Evolutionary conservation across 257 asterid species (phyloP).

Genomic region (Vinca minor): DNA sequence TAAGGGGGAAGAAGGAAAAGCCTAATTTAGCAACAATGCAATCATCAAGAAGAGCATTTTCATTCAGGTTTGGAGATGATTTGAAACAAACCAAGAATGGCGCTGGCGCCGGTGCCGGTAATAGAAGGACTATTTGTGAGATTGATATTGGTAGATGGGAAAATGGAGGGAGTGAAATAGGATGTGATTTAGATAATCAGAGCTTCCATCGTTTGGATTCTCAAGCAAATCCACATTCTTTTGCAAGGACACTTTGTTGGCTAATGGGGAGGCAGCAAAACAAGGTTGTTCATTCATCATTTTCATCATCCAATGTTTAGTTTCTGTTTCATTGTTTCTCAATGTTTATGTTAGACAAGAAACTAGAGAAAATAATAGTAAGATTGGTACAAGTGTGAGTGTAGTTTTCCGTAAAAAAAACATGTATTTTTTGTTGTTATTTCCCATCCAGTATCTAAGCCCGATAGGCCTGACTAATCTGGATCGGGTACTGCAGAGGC

Average conservation of each 20-base stretch:
- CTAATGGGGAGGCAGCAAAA: slow-evolving; percentile 72
- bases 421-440: too few relatives aligned
- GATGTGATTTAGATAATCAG: slow-evolving; percentile 41
- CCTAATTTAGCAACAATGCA: slow-evolving; percentile 20
- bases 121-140: slow-evolving; percentile 46
- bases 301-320: slow-evolving; percentile 49
- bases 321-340: neutral
- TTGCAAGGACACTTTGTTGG: slow-evolving; percentile 77
- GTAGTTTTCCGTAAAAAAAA: neutral
- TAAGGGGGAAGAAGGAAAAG: slow-evolving; percentile 44
- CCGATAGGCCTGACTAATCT: neutral
- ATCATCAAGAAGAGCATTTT: slow-evolving; percentile 51
- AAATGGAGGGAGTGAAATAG: slow-evolving; percentile 39
- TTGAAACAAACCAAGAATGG: slow-evolving; percentile 25
- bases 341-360: slow-evolving; percentile 5
- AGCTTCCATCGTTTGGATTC: slow-evolving; percentile 60
- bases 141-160: slow-evolving; percentile 44
- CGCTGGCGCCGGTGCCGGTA: neutral
- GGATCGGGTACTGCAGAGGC: too few relatives aligned
- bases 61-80: slow-evolving; percentile 50
- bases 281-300: slow-evolving; percentile 58
- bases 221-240: slow-evolving; percentile 46
- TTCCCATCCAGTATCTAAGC: too few relatives aligned
- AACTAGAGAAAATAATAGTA: neutral
- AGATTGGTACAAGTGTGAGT: neutral